Evolutionary conservation across 108 stramenopile genomes (phyloP), one percentile per base, ranked within the genome.

Genomic region (Schizochytrium sp.): DNA sequence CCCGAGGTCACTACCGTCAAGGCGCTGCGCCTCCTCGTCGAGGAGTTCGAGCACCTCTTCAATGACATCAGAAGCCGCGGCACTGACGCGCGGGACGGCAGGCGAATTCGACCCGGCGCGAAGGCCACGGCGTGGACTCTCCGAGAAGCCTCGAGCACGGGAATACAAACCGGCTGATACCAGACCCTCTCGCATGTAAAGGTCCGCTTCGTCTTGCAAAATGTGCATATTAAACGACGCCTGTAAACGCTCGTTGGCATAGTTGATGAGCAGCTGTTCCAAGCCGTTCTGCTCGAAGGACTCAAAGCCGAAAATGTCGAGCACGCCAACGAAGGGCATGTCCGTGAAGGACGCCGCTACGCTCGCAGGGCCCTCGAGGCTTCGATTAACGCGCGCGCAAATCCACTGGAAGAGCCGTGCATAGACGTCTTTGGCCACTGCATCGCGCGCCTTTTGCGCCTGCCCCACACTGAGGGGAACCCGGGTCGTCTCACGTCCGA

Each of bases 361-460:
- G 43, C 44, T 41, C 44, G 25, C 43, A 5, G 43, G 6, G 18
- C 25, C 63, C 5, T 23, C 92, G 87, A 97, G 95, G 91, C 94
- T 94, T 69, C 92, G 92, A 91, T 98, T 98, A 72, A 98, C 95
- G 87, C 96, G 92, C 14, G 89, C 90, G 60, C 97, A 97, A 4
- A 98, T 92, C 96, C 96, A 97, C 28, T 96, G 88, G 89, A 98
- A 98, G 44, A 98, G 90, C 19, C 96, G 93, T 28, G 95, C 97
- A 90, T 99, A 99, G 55, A 99, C 92, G 23, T 97, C 97, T 92
- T 98, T 99, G 29, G 97, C 95, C 25, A 99, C 90, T 4, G 98
- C 98, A 92, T 98, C 98, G 4, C 97, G 93, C 0, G 97, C 97
- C 88, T 97, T 97, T 5, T 44, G 28, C 5, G 98, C 97, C 90